Evolutionary conservation across 805 yeast genomes (phyloP).

Genomic region (Yamadazyma takamatsuzukensis): DNA sequence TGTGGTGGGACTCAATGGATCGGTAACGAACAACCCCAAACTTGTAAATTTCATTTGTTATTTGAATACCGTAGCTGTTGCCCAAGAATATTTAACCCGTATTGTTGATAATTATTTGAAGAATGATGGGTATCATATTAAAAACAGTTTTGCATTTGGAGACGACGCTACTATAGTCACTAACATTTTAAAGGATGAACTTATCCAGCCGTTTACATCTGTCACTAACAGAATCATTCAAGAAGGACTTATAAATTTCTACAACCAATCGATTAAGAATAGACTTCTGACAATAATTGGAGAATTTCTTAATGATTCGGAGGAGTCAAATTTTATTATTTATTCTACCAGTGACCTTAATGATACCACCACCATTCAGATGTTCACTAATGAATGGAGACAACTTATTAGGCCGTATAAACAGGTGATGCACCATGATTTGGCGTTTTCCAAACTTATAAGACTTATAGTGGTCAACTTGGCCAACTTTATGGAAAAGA

Average conservation of each 20-base stretch:
- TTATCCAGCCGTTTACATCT: constrained; percentile 27
- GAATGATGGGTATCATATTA: constrained; percentile 18
- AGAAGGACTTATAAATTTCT: constrained; percentile 47
- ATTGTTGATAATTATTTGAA: constrained; percentile 43
- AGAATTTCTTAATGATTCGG: constrained; percentile 38
- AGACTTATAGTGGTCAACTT: constrained; percentile 49
- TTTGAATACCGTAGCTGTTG: constrained; percentile 68
- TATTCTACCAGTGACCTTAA: constrained; percentile 24
- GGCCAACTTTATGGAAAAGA: constrained; percentile 58
- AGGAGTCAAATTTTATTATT: constrained; percentile 27
- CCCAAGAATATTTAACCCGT: constrained; percentile 54
- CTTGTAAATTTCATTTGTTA: constrained; percentile 61
- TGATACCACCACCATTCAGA: constrained; percentile 33
- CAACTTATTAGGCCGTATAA: constrained; percentile 61
- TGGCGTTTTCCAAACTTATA: constrained; percentile 49
- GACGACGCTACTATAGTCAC: constrained; percentile 31
- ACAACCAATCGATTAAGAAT: constrained; percentile 45
- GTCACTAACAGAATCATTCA: constrained; percentile 37
- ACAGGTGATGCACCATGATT: constrained; percentile 48
- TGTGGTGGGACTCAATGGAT: constrained; percentile 10
- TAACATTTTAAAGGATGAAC: constrained; percentile 26
- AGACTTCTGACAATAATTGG: constrained; percentile 40
- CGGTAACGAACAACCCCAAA: constrained; percentile 39
- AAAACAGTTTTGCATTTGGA: constrained; percentile 31
- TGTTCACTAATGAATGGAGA: constrained; percentile 65